Evolutionary conservation across 148 eudicot species (phyloP), one percentile per base, ranked within the genome.

Genomic region (Vaccinium vitisidaea): DNA sequence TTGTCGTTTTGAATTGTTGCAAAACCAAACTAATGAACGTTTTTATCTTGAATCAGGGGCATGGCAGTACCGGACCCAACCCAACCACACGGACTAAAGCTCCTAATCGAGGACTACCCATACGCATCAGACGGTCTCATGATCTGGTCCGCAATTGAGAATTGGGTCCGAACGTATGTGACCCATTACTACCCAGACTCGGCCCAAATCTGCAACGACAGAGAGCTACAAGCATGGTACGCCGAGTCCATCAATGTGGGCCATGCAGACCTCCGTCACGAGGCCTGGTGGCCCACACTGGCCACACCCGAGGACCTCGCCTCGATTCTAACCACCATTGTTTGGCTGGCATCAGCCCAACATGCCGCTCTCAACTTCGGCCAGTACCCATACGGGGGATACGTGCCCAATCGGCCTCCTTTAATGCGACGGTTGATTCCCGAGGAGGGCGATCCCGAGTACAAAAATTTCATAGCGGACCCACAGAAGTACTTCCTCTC

Each of bases 311-410:
- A 91, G 4, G 94, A 93, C 85, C 94, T 96, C 43, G 82, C 83
- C 16, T 92, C 93, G 19, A 92, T 96, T 56, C 88, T 96, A 71
- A 96, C 98, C 19, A 95, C 92, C 82, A 59, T 94, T 83, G 90
- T 96, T 46, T 96, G 99, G 99, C 89, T 96, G 8, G 95, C 91
- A 4, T 96, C 99, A 0, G 99, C 99, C 10, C 99, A 96, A 48
- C 99, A 96, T 46, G 99, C 99, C 1, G 93, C 99, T 61, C 87
- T 96, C 12, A 96, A 96, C 82, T 96, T 94, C 75, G 99, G 98
- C 2, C 99, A 96, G 89, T 96, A 96, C 91, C 97, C 99, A 0
- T 96, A 96, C 49, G 98, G 99, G 1, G 99, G 99, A 4, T 96
- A 95, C 85, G 90, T 95, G 27, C 98, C 99, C 15, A 96, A 96